Conservation (phyloP, 2,329 filamentous ascomycete species). For the Talaromyces funiculosus region DNA sequence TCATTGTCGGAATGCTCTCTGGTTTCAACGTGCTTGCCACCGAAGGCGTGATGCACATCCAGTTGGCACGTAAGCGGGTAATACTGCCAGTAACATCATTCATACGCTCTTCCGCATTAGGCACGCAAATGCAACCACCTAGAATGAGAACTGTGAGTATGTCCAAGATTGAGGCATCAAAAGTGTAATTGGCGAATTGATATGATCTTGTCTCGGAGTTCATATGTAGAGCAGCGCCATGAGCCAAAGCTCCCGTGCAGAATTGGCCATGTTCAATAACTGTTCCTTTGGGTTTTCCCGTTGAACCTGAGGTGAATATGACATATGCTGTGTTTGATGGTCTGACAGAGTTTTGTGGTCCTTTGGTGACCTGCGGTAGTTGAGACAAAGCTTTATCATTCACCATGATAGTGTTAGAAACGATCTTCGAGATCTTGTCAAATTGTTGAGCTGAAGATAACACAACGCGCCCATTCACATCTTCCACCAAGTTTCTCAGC, state of each 20-base stretch:
- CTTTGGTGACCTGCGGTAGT: constrained; percentile 15
- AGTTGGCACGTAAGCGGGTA: constrained; percentile 37
- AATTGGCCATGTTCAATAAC: constrained; percentile 58
- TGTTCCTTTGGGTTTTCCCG: constrained; percentile 55
- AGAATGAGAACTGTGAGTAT: constrained; percentile 51
- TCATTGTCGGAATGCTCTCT: constrained; percentile 40
- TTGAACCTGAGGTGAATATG: constrained; percentile 56
- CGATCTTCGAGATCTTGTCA: constrained; percentile 26
- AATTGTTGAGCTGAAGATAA: constrained; percentile 29
- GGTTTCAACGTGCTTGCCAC: constrained; percentile 48
- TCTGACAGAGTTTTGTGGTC: constrained; percentile 15
- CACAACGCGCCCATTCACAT: constrained; percentile 31
- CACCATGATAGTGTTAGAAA: constrained; percentile 25
- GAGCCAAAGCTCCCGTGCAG: constrained; percentile 49
- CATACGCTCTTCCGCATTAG: constrained; percentile 46
- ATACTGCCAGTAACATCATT: constrained; percentile 45
- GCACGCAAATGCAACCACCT: constrained; percentile 57
- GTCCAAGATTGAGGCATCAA: constrained; percentile 51
- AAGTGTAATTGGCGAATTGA: constrained; percentile 53
- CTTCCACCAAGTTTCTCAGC: constrained; percentile 29
- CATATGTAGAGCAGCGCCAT: constrained; percentile 49
- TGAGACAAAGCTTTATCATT: constrained; percentile 23
- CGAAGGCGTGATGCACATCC: constrained; percentile 54
- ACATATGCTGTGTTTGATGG: constrained; percentile 48
- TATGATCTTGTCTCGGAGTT: constrained; percentile 51